Base-by-base conservation (phyloP, 805 yeast genomes). In the Hagleromyces aurorensis region DNA sequence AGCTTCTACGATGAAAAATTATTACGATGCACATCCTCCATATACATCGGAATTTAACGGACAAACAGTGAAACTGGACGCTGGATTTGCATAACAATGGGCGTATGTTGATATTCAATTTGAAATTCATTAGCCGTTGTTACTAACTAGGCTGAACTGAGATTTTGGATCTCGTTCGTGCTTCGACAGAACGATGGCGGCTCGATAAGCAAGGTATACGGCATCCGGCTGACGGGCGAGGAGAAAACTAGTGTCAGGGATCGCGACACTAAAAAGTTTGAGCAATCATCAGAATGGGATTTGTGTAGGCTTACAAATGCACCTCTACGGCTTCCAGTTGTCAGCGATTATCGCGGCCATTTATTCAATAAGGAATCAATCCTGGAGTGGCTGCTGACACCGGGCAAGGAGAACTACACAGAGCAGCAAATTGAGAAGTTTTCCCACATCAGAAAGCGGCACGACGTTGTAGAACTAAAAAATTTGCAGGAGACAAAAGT, bases 331-430 rank as follows among this genome's bases (percentile, higher is more conserved):
- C 45, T 44, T 4, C 79, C 78, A 0, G 57, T 82, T 2, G 78
- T 79, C 2, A 69, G 83, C 19, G 94, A 85, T 52, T 76, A 64
- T 47, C 58, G 58, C 28, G 96, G 96, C 0, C 49, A 61, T 17
- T 45, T 85, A 4, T 80, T 67, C 52, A 71, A 77, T 40, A 81
- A 80, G 37, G 81, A 75, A 34, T 55, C 75, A 16, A 50, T 81
- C 0, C 45, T 85, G 5, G 78, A 78, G 43, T 63, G 67, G 48
- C 48, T 85, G 4, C 40, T 80, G 23, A 42, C 46, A 16, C 41
- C 37, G 3, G 37, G 38, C 7, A 38, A 40, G 3, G 58, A 55
- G 14, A 44, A 44, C 18, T 42, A 52, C 27, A 34, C 39, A 22
- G 43, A 32, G 11, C 46, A 40, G 16, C 62, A 49, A 33, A 43